Conservation (phyloP, 345 rosid species). For the Euphorbia tirucalli region DNA sequence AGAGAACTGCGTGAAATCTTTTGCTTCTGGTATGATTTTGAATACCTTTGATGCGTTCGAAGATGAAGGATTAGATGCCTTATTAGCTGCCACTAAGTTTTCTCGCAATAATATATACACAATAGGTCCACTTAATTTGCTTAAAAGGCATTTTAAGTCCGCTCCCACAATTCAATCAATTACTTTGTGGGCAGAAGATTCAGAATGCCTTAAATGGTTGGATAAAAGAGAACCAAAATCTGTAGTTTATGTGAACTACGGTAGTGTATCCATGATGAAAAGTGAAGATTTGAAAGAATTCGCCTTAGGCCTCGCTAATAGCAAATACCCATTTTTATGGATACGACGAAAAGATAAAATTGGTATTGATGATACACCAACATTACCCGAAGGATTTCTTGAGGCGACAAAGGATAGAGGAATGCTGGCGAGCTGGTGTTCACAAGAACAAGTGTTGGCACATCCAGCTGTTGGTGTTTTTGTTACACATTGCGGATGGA, state of each 20-base stretch:
- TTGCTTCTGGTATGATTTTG: conserved; percentile 28
- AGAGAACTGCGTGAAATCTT: conserved; percentile 24
- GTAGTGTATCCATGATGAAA: conserved; percentile 28
- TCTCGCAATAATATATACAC: conserved; percentile 22
- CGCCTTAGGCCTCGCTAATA: conserved; percentile 39
- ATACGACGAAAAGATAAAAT: conserved; percentile 29
- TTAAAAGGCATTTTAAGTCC: conserved; percentile 12
- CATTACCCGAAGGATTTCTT: conserved; percentile 21
- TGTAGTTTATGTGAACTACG: conserved; percentile 34
- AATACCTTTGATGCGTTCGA: conserved; percentile 44
- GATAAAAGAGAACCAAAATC: conserved; percentile 19
- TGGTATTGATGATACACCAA: conserved; percentile 24
- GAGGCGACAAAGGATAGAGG: conserved; percentile 29
- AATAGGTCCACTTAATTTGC: conserved; percentile 38
- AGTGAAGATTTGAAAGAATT: conserved; percentile 31
- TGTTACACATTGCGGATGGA: conserved; percentile 41
- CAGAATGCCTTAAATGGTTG: conserved; percentile 29
- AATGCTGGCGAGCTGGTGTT: conserved; percentile 31
- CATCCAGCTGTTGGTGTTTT: conserved; percentile 35
- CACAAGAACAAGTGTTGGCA: conserved; percentile 26
- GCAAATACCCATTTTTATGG: conserved; percentile 37
- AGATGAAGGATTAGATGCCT: conserved; percentile 27
- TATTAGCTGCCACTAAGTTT: conserved; percentile 16
- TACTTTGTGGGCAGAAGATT: conserved; percentile 36
- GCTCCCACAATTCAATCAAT: conserved; percentile 12